Percentiles rank a stretch among this genome's conserved stretches.
Conservation (phyloP, 192 early-diverging fungal genomes). For the Backusella australiensis region DNA sequence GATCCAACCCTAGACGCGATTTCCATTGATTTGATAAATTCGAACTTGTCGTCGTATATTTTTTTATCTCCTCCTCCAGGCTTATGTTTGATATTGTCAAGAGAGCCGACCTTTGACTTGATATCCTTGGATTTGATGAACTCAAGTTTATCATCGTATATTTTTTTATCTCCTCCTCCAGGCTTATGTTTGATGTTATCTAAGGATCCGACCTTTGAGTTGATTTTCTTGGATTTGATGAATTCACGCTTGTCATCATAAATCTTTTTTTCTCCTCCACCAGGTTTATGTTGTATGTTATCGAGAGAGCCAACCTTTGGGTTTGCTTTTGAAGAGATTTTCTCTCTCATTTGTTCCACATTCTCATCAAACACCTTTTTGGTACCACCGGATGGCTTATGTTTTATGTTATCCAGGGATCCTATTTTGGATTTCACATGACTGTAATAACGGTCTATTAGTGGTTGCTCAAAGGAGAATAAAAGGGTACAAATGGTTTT, state of each 20-base stretch:
- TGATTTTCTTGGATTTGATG: slow-evolving; percentile 2
- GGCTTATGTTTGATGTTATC: slow-evolving; percentile 16
- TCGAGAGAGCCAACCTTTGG: not conserved
- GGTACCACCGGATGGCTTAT: slow-evolving; percentile 19
- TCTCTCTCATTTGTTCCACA: not conserved
- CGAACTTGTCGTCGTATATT: not conserved
- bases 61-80: not conserved
- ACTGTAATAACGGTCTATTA: slow-evolving; percentile 2
- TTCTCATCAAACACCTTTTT: not conserved
- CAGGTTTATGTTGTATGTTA: not conserved
- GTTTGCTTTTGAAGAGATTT: not conserved
- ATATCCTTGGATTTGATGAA: slow-evolving; percentile 14
- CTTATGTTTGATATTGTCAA: slow-evolving; percentile 6
- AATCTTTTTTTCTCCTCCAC: slow-evolving; percentile 8
- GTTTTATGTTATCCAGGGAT: slow-evolving; percentile 11
- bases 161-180: not conserved
- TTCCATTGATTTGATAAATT: slow-evolving; percentile 17
- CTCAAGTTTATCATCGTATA: slow-evolving; percentile 9
- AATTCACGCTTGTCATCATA: slow-evolving; percentile 16
- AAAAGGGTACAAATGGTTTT: not conserved
- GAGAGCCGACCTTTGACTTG: not conserved
- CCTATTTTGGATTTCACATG: slow-evolving; percentile 18
- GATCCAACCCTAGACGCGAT: slow-evolving; percentile 16
- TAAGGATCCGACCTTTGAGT: not conserved
- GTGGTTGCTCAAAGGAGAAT: not conserved